phyloP scores from a whole-genome alignment of 768 basidiomycete genomes.

The Hygrophorus russula region DNA sequence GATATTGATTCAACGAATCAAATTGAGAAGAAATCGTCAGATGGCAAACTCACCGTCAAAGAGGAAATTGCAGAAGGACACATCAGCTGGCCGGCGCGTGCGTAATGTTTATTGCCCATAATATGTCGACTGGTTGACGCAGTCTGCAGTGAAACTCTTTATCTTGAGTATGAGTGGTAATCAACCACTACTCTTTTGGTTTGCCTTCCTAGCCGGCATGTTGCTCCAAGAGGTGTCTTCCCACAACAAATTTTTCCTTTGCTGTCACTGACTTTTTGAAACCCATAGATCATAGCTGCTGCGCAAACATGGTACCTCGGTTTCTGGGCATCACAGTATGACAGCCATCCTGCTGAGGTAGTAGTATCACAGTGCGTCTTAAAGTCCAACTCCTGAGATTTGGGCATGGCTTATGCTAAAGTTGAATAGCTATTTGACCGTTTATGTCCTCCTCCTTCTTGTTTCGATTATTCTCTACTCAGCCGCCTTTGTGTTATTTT shows the following conservation, averaged over 20 bases:
- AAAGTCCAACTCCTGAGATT: too few relatives aligned
- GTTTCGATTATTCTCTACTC: not conserved
- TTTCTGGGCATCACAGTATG: conserved; percentile 35
- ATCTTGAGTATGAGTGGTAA: conserved; percentile 25
- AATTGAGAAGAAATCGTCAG: conserved; percentile 19
- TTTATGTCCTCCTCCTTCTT: conserved; percentile 19
- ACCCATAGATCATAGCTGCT: too few relatives aligned
- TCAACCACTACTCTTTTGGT: conserved; percentile 22
- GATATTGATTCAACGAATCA: conserved; percentile 17
- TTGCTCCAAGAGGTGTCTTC: conserved; percentile 13
- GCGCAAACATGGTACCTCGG: conserved; percentile 37
- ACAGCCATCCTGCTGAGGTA: conserved; percentile 20
- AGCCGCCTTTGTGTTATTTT: conserved; percentile 25
- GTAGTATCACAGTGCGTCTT: conserved; percentile 23
- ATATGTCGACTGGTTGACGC: too few relatives aligned
- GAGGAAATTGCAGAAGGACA: conserved; percentile 56
- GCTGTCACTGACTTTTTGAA: too few relatives aligned
- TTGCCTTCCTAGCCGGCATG: conserved; percentile 14
- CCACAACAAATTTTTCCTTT: too few relatives aligned
- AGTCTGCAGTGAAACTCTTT: conserved; percentile 26
- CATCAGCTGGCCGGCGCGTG: conserved; percentile 38
- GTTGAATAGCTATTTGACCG: conserved; percentile 33
- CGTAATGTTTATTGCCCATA: too few relatives aligned
- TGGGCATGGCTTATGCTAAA: too few relatives aligned
- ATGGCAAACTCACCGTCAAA: conserved; percentile 23